phyloP scores from a whole-genome alignment of 345 rosid genomes.

The Erodium maritimum region DNA sequence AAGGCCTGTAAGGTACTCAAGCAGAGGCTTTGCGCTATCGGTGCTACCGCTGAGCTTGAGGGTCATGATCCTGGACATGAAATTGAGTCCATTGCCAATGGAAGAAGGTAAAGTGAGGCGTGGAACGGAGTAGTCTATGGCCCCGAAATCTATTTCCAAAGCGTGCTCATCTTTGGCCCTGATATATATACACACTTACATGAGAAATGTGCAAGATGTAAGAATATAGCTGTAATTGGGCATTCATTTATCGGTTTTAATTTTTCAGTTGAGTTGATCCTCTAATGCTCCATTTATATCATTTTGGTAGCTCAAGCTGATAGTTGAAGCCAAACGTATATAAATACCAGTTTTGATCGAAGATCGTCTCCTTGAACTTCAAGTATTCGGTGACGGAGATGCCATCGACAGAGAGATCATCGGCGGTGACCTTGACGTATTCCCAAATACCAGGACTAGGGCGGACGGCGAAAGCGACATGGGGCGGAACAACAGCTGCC shows the following conservation, averaged over 20 bases:
- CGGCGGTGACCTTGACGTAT: constrained; percentile 60
- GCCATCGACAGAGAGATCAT: constrained; percentile 44
- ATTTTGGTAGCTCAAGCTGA: background rate
- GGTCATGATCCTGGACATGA: constrained; percentile 56
- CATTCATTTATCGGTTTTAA: too few relatives aligned
- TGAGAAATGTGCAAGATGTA: background rate
- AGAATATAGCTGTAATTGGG: too few relatives aligned
- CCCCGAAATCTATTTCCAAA: constrained; percentile 75
- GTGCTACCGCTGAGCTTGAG: constrained; percentile 35
- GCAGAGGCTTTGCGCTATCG: constrained; percentile 25
- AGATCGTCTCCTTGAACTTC: constrained; percentile 63
- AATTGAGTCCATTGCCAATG: constrained; percentile 62
- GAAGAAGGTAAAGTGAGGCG: constrained; percentile 59
- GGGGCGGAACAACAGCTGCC: constrained; percentile 76
- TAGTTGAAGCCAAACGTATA: too few relatives aligned
- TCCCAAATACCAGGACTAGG: constrained; percentile 90
- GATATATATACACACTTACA: background rate
- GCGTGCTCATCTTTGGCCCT: constrained; percentile 82
- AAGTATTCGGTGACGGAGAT: constrained; percentile 52
- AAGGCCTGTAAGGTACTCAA: constrained; percentile 51
- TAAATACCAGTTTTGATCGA: constrained; percentile 59
- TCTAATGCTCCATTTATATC: too few relatives aligned
- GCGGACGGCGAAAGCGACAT: constrained; percentile 68
- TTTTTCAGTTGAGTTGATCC: too few relatives aligned
- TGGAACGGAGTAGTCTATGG: constrained; percentile 60